Base-by-base conservation (phyloP, 176 grass and related monocot species). In the Raddia distichophylla region DNA sequence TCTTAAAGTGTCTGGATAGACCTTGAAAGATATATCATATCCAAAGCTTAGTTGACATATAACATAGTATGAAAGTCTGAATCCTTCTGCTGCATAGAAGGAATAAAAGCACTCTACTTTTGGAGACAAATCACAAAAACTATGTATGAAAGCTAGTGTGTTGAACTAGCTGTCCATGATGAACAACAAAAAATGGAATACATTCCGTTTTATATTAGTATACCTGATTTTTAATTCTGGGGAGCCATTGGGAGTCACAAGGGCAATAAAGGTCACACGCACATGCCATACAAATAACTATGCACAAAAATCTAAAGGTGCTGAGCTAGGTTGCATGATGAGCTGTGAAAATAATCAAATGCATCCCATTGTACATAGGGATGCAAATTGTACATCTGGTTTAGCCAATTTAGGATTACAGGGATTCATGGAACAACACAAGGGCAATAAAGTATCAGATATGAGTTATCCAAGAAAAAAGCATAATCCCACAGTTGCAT, bases 341-440 rank as follows among this genome's bases (percentile, higher is more conserved):
- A 12, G 43, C 48, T 32, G 20, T 46, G 16, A 6, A 69, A 69
- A 68, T 20, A 64, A 61, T 44, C 60, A 44, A 82, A 56, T 67
- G 19, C 3, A 75, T 20, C 44, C 19, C 20, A 54, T 69, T 59
- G 58, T 70, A 54, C 45, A 69, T 82, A n/a, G n/a, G n/a, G n/a
- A n/a, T n/a, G n/a, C n/a, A n/a, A n/a, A 54, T 69, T 59, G 58
- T 70, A 54, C 45, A 69, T 82, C 45, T 60, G 27, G 8, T 75
- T n/a, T 80, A 61, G 69, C 60, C 7, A 67, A 53, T 67, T 20
- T 60, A 40, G 49, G 43, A 50, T 67, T 14, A n/a, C 42, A 60
- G 27, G 52, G 55, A 81, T 17, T 3, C 47, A 69, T 61, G 9
- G n/a, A 69, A 0, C 18, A 62, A 60, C 17, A 11, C 64, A 62